phyloP scores from a whole-genome alignment of 2,329 filamentous ascomycete species.

The Aspergillus proliferans region DNA sequence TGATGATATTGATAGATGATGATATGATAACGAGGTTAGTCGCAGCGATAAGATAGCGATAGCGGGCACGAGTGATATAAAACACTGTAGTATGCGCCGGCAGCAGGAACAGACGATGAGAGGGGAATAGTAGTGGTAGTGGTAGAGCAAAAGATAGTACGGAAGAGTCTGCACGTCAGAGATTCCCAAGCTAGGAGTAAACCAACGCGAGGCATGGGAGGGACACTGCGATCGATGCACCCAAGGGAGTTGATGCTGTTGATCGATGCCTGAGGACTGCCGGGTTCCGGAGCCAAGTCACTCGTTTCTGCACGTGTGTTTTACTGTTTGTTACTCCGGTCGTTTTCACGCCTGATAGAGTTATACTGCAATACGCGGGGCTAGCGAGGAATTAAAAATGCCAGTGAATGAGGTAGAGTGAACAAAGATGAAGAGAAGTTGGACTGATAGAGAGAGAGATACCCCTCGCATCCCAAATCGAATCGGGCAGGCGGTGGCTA shows the following conservation, averaged over 20 bases:
- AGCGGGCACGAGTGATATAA: conserved; percentile 3
- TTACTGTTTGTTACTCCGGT: not conserved
- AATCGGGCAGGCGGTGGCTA: conserved; percentile 19
- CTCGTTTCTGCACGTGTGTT: conserved; percentile 1
- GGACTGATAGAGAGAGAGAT: not conserved
- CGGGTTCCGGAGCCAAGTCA: conserved; percentile 10
- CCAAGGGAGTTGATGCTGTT: conserved; percentile 2
- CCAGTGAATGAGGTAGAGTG: not conserved
- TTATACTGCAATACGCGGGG: not conserved
- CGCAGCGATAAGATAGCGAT: conserved; percentile 12
- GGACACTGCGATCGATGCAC: conserved; percentile 1
- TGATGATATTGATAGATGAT: not conserved
- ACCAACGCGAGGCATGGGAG: conserved; percentile 8
- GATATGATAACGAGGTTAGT: conserved; percentile 10
- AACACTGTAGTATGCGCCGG: conserved; percentile 1
- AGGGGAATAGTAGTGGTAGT: conserved; percentile 2
- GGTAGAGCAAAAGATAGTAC: conserved; percentile 1
- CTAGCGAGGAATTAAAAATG: not conserved
- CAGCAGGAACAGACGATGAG: conserved; percentile 1
- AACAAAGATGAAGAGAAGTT: not conserved
- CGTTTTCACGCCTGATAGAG: not conserved
- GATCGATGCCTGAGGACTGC: conserved; percentile 13
- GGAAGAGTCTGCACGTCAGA: conserved; percentile 6
- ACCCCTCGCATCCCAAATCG: conserved; percentile 1
- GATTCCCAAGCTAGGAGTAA: conserved; percentile 1